Conservation (phyloP, 352 stramenopile species). For the Phytophthora crassamura region DNA sequence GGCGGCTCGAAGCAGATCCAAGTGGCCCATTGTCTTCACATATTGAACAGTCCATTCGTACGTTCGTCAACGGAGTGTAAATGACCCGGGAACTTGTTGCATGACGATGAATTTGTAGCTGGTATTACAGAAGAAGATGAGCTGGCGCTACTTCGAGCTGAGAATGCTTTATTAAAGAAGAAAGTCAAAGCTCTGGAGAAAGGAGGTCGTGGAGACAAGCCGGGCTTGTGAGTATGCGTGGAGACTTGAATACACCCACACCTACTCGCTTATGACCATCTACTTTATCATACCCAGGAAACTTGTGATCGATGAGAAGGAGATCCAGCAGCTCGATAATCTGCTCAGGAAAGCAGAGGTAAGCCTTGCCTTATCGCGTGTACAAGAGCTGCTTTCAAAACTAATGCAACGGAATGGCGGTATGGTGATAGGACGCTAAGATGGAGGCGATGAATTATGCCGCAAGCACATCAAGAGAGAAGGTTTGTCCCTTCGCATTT, state of each 20-base stretch:
- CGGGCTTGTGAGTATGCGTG: conserved; percentile 33
- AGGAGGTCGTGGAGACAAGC: conserved; percentile 50
- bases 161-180: conserved; percentile 75
- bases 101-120: conserved; percentile 9
- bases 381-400: not conserved
- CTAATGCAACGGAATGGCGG: not conserved
- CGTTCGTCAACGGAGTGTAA: not conserved
- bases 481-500: conserved; percentile 37
- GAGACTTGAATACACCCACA: not conserved
- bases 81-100: not conserved
- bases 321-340: conserved; percentile 77
- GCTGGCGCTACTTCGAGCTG: conserved; percentile 54
- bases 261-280: not conserved
- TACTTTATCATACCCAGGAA: conserved; percentile 35
- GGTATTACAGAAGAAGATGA: conserved; percentile 45
- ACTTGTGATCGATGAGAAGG: conserved; percentile 56
- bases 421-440: conserved; percentile 60
- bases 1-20: conserved; percentile 18
- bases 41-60: conserved; percentile 41
- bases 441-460: conserved; percentile 75
- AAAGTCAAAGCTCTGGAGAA: conserved; percentile 77
- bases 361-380: not conserved
- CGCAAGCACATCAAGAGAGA: conserved; percentile 76
- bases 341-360: conserved; percentile 81
- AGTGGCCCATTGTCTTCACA: conserved; percentile 39